These are phyloP conservation scores for Podospora sp. DNA, from an alignment of 495 filamentous ascomycete genomes.

Conservation along the genomic window DNA sequence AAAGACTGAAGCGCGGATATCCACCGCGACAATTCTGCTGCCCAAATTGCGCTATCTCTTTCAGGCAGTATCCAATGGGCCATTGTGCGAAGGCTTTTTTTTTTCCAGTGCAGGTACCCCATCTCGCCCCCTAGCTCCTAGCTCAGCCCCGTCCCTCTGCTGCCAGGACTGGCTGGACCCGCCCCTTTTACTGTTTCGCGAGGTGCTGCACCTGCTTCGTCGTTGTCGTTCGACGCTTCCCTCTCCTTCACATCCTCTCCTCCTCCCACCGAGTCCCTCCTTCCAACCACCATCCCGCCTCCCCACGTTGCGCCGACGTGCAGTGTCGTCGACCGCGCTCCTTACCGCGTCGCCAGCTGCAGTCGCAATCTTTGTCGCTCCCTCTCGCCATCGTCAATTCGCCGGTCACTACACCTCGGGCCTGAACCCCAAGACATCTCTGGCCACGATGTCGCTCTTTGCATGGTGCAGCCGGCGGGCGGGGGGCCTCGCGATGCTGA, in stretches of 20 bases:
- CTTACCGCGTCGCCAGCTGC: background rate
- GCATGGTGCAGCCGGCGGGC: conserved; percentile 51
- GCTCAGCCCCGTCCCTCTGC: background rate
- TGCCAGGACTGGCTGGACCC: background rate
- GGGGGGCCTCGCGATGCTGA: conserved; percentile 53
- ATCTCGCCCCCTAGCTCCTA: background rate
- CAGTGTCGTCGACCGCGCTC: conserved; percentile 8
- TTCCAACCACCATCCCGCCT: conserved; percentile 16
- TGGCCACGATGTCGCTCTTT: conserved; percentile 48
- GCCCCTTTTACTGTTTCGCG: background rate
- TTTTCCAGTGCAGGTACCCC: background rate
- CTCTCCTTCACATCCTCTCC: background rate
- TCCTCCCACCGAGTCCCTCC: conserved; percentile 16
- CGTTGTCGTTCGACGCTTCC: background rate
- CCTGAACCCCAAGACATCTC: conserved; percentile 13
- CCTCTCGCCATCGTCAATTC: conserved; percentile 21
- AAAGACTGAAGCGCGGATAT: too few species aligned
- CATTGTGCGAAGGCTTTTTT: background rate
- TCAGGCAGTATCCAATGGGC: background rate
- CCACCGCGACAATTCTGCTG: too few species aligned
- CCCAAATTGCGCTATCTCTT: background rate
- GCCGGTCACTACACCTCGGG: conserved; percentile 16
- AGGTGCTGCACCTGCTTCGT: background rate
- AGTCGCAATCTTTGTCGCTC: conserved; percentile 7
- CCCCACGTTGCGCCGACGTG: background rate